Conservation (phyloP, 306 rosid species). For the Lathyrus sativus region DNA sequence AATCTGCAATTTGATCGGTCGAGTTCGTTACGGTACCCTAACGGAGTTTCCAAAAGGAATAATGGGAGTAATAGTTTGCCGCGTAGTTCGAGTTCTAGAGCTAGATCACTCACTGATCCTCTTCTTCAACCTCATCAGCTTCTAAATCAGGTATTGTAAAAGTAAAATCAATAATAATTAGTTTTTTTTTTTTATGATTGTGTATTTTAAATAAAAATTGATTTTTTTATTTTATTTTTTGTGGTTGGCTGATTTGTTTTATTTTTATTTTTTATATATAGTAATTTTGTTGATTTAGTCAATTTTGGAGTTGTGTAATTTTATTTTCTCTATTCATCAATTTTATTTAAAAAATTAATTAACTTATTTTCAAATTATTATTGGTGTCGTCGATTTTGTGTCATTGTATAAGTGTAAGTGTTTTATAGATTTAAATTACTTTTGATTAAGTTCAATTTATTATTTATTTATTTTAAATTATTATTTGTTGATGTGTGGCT, state of each 20-base stretch:
- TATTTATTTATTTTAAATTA: too few relatives aligned
- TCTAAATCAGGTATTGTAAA: slow-evolving; percentile 67
- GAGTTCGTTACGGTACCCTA: slow-evolving; percentile 69
- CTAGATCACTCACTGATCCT: slow-evolving; percentile 88
- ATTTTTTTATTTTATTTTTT: background rate
- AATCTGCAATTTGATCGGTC: slow-evolving; percentile 81
- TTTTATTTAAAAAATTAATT: background rate
- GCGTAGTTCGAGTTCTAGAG: slow-evolving; percentile 82
- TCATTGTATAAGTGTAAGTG: too few relatives aligned
- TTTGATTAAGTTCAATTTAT: too few relatives aligned
- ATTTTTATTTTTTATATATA: background rate
- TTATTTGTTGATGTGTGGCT: too few relatives aligned
- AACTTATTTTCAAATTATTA: too few relatives aligned
- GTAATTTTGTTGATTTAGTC: slow-evolving; percentile 15
- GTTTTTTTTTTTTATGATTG: background rate
- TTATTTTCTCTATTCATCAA: background rate
- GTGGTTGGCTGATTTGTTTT: slow-evolving; percentile 4
- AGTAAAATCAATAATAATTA: background rate
- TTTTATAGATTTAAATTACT: too few relatives aligned
- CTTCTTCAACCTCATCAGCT: slow-evolving; percentile 93
- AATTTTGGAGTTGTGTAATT: background rate
- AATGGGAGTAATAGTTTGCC: slow-evolving; percentile 49
- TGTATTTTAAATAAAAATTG: background rate
- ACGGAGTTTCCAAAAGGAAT: slow-evolving; percentile 60
- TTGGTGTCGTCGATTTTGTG: too few relatives aligned